A percentile compares a stretch with the other conserved stretches of the same genome.
phyloP scores from a whole-genome alignment of 2,329 filamentous ascomycete species.

The Orbilia blumenaviensis region DNA sequence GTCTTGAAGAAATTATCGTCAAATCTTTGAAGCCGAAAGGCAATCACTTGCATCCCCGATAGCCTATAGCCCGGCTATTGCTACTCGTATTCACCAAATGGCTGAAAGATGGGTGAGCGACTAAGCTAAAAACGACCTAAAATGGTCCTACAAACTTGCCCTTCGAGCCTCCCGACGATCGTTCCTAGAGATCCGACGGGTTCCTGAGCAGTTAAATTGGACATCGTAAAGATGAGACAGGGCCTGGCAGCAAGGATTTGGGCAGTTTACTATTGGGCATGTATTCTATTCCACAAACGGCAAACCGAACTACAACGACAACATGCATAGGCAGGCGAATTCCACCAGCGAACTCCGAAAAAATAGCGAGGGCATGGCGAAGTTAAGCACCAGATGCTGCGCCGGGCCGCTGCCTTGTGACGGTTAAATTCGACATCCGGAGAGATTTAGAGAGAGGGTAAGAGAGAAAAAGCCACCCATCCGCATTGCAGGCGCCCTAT shows the following conservation, averaged over 20 bases:
- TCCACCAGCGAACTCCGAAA: slow-evolving; percentile 10
- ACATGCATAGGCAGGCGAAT: too few relatives aligned
- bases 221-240: slow-evolving; percentile 50
- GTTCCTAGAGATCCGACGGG: slow-evolving; percentile 3
- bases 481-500: background rate
- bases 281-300: background rate
- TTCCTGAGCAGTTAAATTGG: slow-evolving; percentile 26
- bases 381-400: slow-evolving; percentile 22
- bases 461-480: background rate
- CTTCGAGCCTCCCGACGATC: background rate
- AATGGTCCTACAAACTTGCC: background rate
- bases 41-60: slow-evolving; percentile 15
- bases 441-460: background rate
- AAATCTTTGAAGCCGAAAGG: slow-evolving; percentile 1
- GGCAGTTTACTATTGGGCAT: too few relatives aligned
- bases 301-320: too few relatives aligned
- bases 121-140: background rate
- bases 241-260: slow-evolving; percentile 14
- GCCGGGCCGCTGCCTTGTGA: slow-evolving; percentile 33
- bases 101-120: background rate
- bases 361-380: background rate
- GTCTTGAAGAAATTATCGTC: slow-evolving; percentile 33
- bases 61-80: background rate
- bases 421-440: slow-evolving; percentile 33
- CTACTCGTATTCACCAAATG: slow-evolving; percentile 2